phyloP scores from a whole-genome alignment of 2,329 filamentous ascomycete species.

The Fusarium pseudocircinatum region DNA sequence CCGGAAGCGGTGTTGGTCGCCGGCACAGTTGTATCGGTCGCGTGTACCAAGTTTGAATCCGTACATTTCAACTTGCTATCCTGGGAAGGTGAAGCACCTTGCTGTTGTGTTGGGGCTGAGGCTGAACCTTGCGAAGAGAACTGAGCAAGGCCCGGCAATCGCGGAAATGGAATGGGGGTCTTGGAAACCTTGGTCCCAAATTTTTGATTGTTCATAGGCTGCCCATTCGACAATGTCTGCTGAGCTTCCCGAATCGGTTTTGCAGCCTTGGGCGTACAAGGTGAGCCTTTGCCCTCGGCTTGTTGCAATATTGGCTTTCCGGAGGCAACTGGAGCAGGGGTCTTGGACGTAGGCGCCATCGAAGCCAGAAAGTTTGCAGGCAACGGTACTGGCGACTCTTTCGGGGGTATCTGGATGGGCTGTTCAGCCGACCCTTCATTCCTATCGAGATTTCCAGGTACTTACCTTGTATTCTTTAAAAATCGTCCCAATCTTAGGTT shows the following conservation, averaged over 20 bases:
- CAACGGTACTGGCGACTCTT: conserved; percentile 56
- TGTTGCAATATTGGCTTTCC: conserved; percentile 26
- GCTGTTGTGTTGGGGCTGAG: neutral
- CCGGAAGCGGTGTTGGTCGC: neutral
- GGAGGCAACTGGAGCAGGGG: conserved; percentile 26
- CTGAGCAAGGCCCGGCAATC: conserved; percentile 24
- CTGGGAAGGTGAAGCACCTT: neutral
- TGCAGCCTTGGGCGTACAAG: neutral
- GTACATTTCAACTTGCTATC: neutral
- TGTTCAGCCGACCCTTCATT: conserved; percentile 44
- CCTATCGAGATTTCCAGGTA: conserved; percentile 38
- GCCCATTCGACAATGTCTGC: conserved; percentile 18
- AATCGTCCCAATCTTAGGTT: conserved; percentile 38
- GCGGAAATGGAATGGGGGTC: conserved; percentile 49
- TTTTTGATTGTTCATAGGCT: conserved; percentile 4
- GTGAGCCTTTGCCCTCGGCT: neutral
- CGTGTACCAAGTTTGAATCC: neutral
- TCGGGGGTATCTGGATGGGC: conserved; percentile 48
- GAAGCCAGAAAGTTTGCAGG: conserved; percentile 56
- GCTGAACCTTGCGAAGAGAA: neutral
- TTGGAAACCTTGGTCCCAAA: conserved; percentile 28
- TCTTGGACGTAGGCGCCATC: conserved; percentile 46
- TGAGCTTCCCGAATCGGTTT: neutral
- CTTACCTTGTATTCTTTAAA: conserved; percentile 49
- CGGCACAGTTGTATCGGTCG: neutral